Evolutionary conservation across 371 early-diverging fungal species (phyloP).

Genomic region (Choanephora cucurbitarum): DNA sequence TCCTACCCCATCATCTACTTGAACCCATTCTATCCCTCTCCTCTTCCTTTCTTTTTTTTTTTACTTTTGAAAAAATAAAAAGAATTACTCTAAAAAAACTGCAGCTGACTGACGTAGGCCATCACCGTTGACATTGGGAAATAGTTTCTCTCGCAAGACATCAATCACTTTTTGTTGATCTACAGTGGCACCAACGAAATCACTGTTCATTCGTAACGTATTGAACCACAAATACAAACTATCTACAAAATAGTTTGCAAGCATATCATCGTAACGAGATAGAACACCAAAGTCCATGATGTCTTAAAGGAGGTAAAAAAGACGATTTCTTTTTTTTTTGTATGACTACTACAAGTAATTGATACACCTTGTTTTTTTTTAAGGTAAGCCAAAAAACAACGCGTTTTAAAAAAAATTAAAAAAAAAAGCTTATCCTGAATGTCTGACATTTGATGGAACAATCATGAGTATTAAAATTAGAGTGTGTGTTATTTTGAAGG

Average conservation of each 20-base stretch:
- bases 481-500: no score
- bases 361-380: no score
- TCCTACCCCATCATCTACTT: not conserved
- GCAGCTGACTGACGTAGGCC: constrained; percentile 48
- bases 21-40: not conserved
- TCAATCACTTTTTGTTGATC: constrained; percentile 25
- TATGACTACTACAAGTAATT: no score
- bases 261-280: constrained; percentile 66
- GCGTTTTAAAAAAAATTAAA: no score
- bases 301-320: no score
- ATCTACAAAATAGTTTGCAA: constrained; percentile 61
- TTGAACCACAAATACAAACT: constrained; percentile 59
- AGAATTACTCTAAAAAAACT: constrained; percentile 50
- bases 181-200: constrained; percentile 6
- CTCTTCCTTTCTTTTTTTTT: not conserved
- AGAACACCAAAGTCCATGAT: constrained; percentile 42
- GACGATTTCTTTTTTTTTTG: no score
- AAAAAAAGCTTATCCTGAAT: no score
- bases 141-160: constrained; percentile 41
- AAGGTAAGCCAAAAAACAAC: no score
- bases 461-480: no score
- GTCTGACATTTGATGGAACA: no score
- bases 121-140: constrained; percentile 6
- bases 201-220: constrained; percentile 52
- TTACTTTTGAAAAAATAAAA: no score